Conservation (phyloP, 2,329 filamentous ascomycete genomes). For the Phialemoniopsis sp. region DNA sequence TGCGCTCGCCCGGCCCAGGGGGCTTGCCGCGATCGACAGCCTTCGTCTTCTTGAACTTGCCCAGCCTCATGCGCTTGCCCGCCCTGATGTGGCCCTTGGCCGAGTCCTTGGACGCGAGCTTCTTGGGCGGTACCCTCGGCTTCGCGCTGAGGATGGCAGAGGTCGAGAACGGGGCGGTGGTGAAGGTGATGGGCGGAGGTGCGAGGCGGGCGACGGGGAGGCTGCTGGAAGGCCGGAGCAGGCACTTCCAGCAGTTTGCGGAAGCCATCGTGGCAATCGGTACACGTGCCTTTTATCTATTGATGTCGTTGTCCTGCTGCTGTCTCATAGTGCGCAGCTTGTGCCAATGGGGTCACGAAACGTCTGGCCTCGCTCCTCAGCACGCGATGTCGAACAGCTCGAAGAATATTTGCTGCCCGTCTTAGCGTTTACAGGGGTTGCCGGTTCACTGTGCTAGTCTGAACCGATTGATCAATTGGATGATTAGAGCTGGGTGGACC, state of each 20-base stretch:
- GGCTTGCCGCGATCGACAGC: constrained; percentile 44
- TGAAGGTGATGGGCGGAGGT: constrained; percentile 22
- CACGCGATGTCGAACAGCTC: not conserved
- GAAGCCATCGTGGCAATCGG: constrained; percentile 42
- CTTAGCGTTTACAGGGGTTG: not conserved
- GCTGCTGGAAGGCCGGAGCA: constrained; percentile 39
- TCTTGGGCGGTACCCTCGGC: not conserved
- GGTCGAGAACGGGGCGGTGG: constrained; percentile 38
- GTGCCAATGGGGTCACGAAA: not conserved
- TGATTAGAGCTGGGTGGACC: too few relatives aligned
- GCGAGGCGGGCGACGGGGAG: constrained; percentile 20
- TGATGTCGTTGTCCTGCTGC: not conserved
- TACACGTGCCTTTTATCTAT: not conserved
- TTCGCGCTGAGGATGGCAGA: constrained; percentile 1
- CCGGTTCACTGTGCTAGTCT: too few relatives aligned
- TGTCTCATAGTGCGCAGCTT: not conserved
- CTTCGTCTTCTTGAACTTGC: constrained; percentile 46
- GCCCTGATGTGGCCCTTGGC: constrained; percentile 14
- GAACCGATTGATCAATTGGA: not conserved
- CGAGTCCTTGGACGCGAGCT: not conserved
- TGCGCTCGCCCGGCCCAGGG: constrained; percentile 74
- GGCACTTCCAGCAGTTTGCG: constrained; percentile 54
- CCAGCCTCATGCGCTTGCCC: constrained; percentile 36
- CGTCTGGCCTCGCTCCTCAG: not conserved
- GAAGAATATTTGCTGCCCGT: not conserved